These are phyloP conservation scores for Truncatella angustata DNA, from an alignment of 2,329 filamentous ascomycete species.

Conservation along the genomic window DNA sequence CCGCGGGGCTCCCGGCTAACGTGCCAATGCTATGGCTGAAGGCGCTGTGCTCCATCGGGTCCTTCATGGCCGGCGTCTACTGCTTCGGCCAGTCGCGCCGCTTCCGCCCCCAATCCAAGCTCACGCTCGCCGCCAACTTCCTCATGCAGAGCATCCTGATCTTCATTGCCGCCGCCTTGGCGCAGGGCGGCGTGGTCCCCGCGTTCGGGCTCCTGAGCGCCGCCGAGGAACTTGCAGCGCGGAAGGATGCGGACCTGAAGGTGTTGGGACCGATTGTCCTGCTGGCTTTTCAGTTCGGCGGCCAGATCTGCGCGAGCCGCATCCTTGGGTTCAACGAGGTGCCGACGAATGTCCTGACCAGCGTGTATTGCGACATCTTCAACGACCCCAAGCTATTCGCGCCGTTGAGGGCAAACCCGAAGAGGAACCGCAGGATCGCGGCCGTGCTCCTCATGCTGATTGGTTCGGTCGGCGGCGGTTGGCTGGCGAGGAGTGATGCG, in stretches of 20 bases:
- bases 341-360: constrained; percentile 55
- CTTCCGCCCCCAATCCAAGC: constrained; percentile 36
- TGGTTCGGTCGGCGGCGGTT: constrained; percentile 47
- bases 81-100: constrained; percentile 36
- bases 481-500: constrained; percentile 41
- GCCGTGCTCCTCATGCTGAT: constrained; percentile 44
- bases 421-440: constrained; percentile 46
- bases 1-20: constrained; percentile 47
- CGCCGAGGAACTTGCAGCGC: constrained; percentile 14
- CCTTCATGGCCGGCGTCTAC: constrained; percentile 54
- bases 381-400: constrained; percentile 48
- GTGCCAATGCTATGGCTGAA: constrained; percentile 53
- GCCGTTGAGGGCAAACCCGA: constrained; percentile 38
- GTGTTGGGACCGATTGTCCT: constrained; percentile 44
- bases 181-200: constrained; percentile 44
- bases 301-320: constrained; percentile 50
- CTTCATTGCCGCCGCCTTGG: constrained; percentile 50
- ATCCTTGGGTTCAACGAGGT: constrained; percentile 51
- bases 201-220: constrained; percentile 32
- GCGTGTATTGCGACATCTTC: constrained; percentile 51
- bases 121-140: constrained; percentile 47
- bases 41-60: constrained; percentile 49
- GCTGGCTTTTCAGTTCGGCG: constrained; percentile 52
- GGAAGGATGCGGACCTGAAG: constrained; percentile 31
- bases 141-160: constrained; percentile 50